Evolutionary conservation across 108 stramenopile species (phyloP).

Genomic region (Discostella pseudostelligera): DNA sequence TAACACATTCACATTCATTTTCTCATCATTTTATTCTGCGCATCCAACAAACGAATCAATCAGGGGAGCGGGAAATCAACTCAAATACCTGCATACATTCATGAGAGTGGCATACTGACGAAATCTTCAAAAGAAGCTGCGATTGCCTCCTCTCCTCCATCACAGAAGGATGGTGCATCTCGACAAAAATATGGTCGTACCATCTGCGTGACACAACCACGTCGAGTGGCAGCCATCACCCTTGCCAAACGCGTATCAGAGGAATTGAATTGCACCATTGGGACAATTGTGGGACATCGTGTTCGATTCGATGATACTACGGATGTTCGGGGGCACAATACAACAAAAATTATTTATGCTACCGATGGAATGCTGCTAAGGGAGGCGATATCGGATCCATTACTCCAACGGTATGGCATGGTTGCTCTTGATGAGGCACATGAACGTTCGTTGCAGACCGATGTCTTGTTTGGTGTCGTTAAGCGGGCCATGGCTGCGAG

Average conservation of each 20-base stretch:
- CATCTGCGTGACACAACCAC: constrained; percentile 91
- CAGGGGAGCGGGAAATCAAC: constrained; percentile 78
- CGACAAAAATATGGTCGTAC: constrained; percentile 39
- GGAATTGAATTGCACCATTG: constrained; percentile 71
- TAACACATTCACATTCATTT: too few relatives aligned
- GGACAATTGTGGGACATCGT: constrained; percentile 83
- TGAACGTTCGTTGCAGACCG: constrained; percentile 94
- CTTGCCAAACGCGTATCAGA: constrained; percentile 91
- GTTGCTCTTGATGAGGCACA: constrained; percentile 97
- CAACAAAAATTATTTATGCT: constrained; percentile 84
- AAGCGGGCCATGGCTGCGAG: constrained; percentile 75
- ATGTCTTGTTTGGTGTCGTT: constrained; percentile 94
- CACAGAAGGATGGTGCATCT: constrained; percentile 8
- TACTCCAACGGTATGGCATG: constrained; percentile 78
- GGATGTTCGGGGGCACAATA: constrained; percentile 33
- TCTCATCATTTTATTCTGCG: constrained; percentile 1
- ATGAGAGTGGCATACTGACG: constrained; percentile 49
- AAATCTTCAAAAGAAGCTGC: constrained; percentile 7
- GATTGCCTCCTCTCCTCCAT: constrained; percentile 4
- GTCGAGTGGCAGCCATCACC: constrained; percentile 94
- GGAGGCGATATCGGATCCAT: constrained; percentile 86
- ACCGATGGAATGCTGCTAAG: constrained; percentile 98
- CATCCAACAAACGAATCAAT: not conserved
- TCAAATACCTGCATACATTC: constrained; percentile 78
- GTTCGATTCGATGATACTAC: constrained; percentile 96